Evolutionary conservation across 306 rosid genomes (phyloP), one percentile per base, ranked within the genome.

Genomic region (Vigna radiata): DNA sequence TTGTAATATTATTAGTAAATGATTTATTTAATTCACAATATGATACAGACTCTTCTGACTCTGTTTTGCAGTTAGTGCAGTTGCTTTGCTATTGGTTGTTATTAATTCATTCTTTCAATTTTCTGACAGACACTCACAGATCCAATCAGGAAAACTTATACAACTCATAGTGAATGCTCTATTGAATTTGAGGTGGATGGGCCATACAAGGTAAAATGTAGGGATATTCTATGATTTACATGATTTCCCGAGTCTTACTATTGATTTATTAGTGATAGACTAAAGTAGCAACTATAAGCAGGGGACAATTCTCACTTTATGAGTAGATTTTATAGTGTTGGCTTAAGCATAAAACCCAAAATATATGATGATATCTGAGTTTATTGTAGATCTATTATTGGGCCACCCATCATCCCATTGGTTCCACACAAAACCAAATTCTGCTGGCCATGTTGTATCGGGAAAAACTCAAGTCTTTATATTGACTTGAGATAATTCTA

Each of bases 181-280:
- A 95, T 95, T 87, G 98, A 95, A 84, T 95, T 95, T 82, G 98
- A 95, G 88, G 97, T 95, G 84, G 98, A 95, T 85, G 98, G 98
- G 64, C 98, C 98, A 19, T 95, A 95, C 90, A 95, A 95, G 97
- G 98, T 95, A 82, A 84, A 77, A 21, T 65, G 41, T 60, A 18
- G 39, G 25, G 53, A 62, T 25, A 33, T 53, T 49, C 69, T 16
- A 36, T 60, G 63, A 44, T 81, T 83, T 74, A n/a, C 33, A 59
- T 48, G 27, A 44, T 23, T 36, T 76, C 3, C 33, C 19, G 73
- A 31, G 36, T 75, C 84, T 78, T 74, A 66, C 49, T 12, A 11
- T 43, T 29, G 33, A 29, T 29, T 29, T 3, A 29, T 4, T 4
- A 29, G 33, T 29, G 33, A 4, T 9, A 9, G 48, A 13, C 14